Percentiles rank a stretch among this genome's conserved stretches.
phyloP scores from a whole-genome alignment of 176 grass and related monocot species.

The Elymus sibiricus region DNA sequence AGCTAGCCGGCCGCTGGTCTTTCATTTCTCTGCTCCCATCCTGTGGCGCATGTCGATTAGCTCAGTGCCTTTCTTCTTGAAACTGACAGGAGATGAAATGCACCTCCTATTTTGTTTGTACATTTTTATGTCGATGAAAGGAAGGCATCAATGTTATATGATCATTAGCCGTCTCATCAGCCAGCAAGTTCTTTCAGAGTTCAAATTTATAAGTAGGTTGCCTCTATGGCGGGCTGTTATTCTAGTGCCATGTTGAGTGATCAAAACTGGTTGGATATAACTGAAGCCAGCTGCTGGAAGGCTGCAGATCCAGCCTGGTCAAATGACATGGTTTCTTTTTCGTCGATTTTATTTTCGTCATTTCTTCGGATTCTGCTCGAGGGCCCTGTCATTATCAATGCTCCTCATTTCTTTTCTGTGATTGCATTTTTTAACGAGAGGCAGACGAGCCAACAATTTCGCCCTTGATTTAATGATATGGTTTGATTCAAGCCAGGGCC shows the following conservation, averaged over 20 bases:
- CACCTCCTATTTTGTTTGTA: no score
- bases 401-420: background rate
- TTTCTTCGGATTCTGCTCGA: no score
- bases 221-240: no score
- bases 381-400: background rate
- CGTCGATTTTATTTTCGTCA: no score
- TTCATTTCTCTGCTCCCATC: no score
- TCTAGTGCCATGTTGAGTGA: background rate
- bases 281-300: background rate
- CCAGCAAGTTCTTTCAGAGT: background rate
- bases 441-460: no score
- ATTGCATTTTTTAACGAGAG: background rate
- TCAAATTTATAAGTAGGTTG: background rate
- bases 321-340: background rate
- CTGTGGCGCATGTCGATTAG: no score
- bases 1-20: no score
- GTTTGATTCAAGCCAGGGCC: background rate
- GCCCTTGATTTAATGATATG: background rate
- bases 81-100: no score
- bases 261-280: background rate
- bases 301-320: background rate
- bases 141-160: background rate
- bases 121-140: no score
- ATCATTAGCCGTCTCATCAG: background rate
- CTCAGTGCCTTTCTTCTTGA: no score